Base-by-base conservation (phyloP, 1,139 yeast species). In the Torulaspora globosa region DNA sequence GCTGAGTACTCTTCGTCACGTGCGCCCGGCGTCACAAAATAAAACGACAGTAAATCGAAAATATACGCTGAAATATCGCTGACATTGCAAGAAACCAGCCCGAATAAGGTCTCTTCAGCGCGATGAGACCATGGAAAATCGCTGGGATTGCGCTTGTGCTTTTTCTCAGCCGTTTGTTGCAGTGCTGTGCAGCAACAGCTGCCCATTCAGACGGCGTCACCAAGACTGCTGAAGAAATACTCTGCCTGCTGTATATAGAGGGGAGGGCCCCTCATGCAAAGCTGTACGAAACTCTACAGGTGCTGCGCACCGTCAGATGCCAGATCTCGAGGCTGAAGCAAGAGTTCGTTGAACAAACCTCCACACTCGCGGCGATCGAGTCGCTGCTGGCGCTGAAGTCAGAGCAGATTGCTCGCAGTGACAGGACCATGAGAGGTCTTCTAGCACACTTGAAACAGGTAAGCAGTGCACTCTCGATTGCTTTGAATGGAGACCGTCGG, bases 21-120 rank as follows among this genome's bases (percentile, higher is more conserved):
- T 29, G n/a, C 12, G 5, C 8, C 5, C n/a, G 27, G 32, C 43
- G 43, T 31, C 38, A 34, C 43, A 39, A 39, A 34, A 32, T 32
- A 31, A 29, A 27, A n/a, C 27, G 44, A 44, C 48, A 47, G 39
- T 41, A 37, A 37, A 30, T 37, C 29, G 6, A 29, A 30, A 29
- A 15, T 36, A 21, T 6, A 21, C 3, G 21, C 21, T 19, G 5
- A 21, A 21, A 21, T 21, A 21, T 21, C 9, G 9, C 23, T 21
- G 23, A 6, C 23, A 21, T 21, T 21, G 23, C 23, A 4, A 21
- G 2, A 6, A 3, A 6, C 23, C 6, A 6, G 23, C 7, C 8
- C 9, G 2, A 21, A 6, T 6, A 21, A 8, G 23, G 7, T 2
- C 6, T 21, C 9, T 21, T 21, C n/a, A 15, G 18, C 12, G 11